Evolutionary conservation across 176 grass and related monocot species (phyloP), one percentile per base, ranked within the genome.

Genomic region (Carex cristatella): DNA sequence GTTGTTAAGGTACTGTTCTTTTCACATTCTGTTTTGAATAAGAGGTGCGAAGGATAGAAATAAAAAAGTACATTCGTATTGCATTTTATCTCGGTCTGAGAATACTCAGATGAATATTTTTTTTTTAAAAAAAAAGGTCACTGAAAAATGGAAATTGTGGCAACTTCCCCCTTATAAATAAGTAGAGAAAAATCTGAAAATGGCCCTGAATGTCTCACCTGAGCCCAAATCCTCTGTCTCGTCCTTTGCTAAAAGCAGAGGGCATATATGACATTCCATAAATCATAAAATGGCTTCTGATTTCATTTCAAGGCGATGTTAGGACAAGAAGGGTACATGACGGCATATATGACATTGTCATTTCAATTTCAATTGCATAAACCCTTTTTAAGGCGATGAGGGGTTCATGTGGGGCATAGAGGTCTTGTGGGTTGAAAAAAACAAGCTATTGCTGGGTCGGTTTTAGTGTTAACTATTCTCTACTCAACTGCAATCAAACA

Each of bases 1-100:
- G 97, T 99, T 87, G 97, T 99, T 27, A 99, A 99, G 97, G 97
- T 99, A 94, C 42, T 88, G 19, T 84, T 51, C 81, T 82, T 79
- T 79, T 79, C 30, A 56, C 28, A 79, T 57, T 77, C 73, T 77
- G 11, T 32, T 78, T 70, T 78, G 11, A 55, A 42, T 53, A 54
- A 75, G 48, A 76, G 72, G 48, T 76, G 14, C 46, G 46, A 76
- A 76, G 37, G 35, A 71, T 42, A 6, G 7, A 72, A 48, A 48
- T 27, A 19, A 72, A 72, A 48, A 48, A 72, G 6, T 46, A 48
- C 40, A 48, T 72, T 18, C 7, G 11, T 75, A 53, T 51, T 51
- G 10, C 48, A 51, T 51, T 51, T 51, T 53, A 53, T 75, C 65
- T 57, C 18, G 31, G 49, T 57, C 48, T 16, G 69, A 40, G 71